phyloP scores from a whole-genome alignment of 257 asterid species.

The Solanum corneliomulleri region DNA sequence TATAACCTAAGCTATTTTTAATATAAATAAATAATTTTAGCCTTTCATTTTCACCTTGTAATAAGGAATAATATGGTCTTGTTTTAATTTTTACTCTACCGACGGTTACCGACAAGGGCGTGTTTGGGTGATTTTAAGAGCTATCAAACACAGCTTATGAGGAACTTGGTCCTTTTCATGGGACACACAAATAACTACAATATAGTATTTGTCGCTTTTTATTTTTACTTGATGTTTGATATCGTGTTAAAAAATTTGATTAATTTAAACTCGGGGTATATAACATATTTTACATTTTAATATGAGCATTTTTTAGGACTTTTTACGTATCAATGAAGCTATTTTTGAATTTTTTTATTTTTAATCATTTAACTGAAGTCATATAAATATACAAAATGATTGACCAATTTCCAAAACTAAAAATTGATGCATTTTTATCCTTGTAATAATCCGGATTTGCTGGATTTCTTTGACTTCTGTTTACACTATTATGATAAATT shows the following conservation, averaged over 20 bases:
- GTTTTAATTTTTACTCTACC: background rate
- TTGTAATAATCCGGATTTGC: background rate
- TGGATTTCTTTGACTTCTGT: background rate
- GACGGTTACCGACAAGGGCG: slow-evolving; percentile 26
- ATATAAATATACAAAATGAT: no score
- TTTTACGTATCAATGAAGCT: no score
- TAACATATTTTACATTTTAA: background rate
- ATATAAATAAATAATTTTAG: background rate
- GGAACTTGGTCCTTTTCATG: background rate
- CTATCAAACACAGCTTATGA: background rate
- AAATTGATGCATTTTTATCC: background rate
- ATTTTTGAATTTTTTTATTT: rapidly evolving
- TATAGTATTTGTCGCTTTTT: background rate
- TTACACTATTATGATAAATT: background rate
- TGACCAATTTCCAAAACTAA: background rate
- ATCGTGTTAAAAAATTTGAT: rapidly evolving
- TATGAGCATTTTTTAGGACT: background rate
- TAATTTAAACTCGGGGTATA: rapidly evolving
- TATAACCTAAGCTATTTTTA: background rate
- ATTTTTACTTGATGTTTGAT: background rate
- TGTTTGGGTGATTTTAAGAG: background rate
- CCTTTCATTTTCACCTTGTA: background rate
- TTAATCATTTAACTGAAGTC: background rate
- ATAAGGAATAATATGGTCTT: background rate
- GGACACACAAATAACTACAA: background rate